Conservation (phyloP, 495 filamentous ascomycete species). For the Staphylotrichum longicolle region DNA sequence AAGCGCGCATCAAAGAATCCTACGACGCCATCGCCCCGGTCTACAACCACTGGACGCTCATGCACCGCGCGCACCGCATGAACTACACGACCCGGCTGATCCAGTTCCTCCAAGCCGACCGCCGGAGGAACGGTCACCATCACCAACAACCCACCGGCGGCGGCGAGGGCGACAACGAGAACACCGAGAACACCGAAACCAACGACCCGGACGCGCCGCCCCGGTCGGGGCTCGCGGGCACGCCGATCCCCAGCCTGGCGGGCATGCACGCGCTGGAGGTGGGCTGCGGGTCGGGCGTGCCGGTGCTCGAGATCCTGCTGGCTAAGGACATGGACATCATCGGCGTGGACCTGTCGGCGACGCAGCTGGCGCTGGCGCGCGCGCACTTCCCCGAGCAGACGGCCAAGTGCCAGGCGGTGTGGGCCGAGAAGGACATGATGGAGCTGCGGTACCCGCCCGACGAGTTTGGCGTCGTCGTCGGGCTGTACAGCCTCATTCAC, state of each 20-base stretch:
- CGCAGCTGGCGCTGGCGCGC: conserved; percentile 30
- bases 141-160: too few species aligned
- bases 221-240: background rate
- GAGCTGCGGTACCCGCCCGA: conserved; percentile 24
- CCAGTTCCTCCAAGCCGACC: conserved; percentile 14
- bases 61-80: conserved; percentile 23
- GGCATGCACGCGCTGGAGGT: conserved; percentile 33
- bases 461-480: conserved; percentile 32
- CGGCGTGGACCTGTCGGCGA: conserved; percentile 38
- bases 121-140: background rate
- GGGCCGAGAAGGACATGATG: conserved; percentile 37
- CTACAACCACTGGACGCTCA: conserved; percentile 35
- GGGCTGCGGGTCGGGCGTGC: conserved; percentile 38
- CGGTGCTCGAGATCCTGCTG: conserved; percentile 31
- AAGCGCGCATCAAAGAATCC: conserved; percentile 34
- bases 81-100: conserved; percentile 30
- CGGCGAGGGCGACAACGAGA: too few species aligned
- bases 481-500: conserved; percentile 38
- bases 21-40: conserved; percentile 36
- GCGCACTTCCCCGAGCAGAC: conserved; percentile 19
- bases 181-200: background rate
- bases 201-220: background rate
- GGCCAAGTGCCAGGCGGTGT: conserved; percentile 15
- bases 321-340: conserved; percentile 18
- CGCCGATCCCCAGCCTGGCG: background rate